Percentiles rank a stretch among this genome's conserved stretches.
phyloP scores from a whole-genome alignment of 441 rosid species.

The Kokia cookei region DNA sequence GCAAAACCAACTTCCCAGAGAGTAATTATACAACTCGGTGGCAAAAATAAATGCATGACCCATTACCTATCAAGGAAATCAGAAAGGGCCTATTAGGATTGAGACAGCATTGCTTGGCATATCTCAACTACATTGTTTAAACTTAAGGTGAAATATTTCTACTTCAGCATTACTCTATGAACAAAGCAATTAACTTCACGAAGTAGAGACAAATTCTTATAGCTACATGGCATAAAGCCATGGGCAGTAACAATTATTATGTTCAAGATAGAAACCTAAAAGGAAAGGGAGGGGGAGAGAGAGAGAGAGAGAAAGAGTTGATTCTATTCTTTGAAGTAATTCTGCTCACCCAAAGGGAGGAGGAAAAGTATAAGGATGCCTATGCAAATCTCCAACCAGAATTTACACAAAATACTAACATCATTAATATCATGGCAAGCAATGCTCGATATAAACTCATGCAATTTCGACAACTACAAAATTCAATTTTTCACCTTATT shows the following conservation, averaged over 20 bases:
- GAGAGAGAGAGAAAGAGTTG: not conserved
- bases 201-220: not conserved
- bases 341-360: not conserved
- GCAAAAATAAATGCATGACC: constrained; percentile 1
- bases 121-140: not conserved
- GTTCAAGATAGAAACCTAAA: not conserved
- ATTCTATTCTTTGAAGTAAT: not conserved
- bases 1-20: not conserved
- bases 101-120: not conserved
- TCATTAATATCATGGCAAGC: not conserved
- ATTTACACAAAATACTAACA: not conserved
- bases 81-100: not conserved
- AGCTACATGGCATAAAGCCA: not conserved
- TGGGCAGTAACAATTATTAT: not conserved
- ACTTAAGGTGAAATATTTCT: not conserved
- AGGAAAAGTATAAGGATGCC: not conserved
- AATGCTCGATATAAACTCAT: not conserved
- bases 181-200: not conserved
- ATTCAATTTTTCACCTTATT: not conserved
- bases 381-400: not conserved
- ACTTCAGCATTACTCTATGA: not conserved
- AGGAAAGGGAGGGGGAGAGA: not conserved
- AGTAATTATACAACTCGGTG: not conserved
- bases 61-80: not conserved
- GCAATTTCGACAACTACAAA: not conserved